A percentile compares a stretch with the other conserved stretches of the same genome.
These are phyloP conservation scores for Fusarium sp. DNA, from an alignment of 2,329 filamentous ascomycete genomes.

Conservation along the genomic window DNA sequence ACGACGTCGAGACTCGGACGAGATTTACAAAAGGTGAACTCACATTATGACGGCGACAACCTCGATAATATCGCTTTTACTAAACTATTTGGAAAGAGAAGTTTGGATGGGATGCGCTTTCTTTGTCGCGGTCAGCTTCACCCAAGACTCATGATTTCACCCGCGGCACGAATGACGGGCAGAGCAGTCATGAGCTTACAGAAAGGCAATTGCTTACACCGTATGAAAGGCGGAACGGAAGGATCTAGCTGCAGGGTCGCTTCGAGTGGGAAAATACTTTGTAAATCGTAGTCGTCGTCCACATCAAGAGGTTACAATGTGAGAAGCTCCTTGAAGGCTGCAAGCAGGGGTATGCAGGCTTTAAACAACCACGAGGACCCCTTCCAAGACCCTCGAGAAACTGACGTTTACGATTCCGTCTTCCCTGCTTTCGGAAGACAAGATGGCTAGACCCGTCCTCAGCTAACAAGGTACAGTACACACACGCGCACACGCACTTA, in stretches of 20 bases:
- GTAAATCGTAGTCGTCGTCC: constrained; percentile 26
- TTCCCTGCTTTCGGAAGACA: constrained; percentile 37
- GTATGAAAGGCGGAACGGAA: neutral
- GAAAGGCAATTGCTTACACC: constrained; percentile 23
- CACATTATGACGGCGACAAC: constrained; percentile 30
- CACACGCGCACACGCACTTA: constrained; percentile 4
- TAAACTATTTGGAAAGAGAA: constrained; percentile 6
- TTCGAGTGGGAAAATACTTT: constrained; percentile 5
- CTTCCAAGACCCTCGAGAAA: constrained; percentile 15
- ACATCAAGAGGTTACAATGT: constrained; percentile 17
- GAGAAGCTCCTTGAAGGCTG: constrained; percentile 15
- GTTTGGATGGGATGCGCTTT: constrained; percentile 21
- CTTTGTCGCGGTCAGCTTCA: constrained; percentile 27
- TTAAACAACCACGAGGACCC: constrained; percentile 33
- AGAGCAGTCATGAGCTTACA: neutral
- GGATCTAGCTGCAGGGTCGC: constrained; percentile 22
- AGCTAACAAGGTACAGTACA: constrained; percentile 1
- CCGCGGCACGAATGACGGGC: neutral
- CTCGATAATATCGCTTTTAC: neutral
- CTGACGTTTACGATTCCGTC: constrained; percentile 40
- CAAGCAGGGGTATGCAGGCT: constrained; percentile 37
- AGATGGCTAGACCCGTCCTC: neutral
- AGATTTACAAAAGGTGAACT: constrained; percentile 16
- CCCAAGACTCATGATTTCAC: neutral
- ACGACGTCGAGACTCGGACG: neutral